Evolutionary conservation across 495 filamentous ascomycete genomes (phyloP), one percentile per base, ranked within the genome.

Genomic region (Hypoxylon lienhwacheense): DNA sequence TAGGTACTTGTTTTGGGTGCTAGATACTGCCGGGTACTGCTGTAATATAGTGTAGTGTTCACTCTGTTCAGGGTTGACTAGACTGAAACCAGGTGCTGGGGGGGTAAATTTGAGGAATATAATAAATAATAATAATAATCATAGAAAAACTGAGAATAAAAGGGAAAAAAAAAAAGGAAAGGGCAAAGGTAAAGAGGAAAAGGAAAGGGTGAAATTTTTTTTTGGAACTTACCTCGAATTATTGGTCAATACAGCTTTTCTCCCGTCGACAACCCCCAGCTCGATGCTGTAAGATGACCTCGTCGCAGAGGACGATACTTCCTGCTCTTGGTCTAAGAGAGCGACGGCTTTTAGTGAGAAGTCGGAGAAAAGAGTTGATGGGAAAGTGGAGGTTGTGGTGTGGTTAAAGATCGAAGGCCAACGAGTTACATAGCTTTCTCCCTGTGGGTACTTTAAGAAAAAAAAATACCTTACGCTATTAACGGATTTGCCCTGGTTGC

Each of bases 181-280:
- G 12, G 3, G 2, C 12, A 44, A 8, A 37, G 34, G 47, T 36
- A 25, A 20, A 16, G 34, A 31, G 34, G 21, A 19, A 45, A n/a
- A n/a, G n/a, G 28, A 47, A 20, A 41, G 25, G 14, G 59, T 17
- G 52, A 55, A 45, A 45, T 49, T 51, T 58, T 44, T 47, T 48
- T 45, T 45, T 29, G 44, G 65, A 62, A 65, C 65, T 67, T 46
- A 67, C 65, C 65, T 67, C 62, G 65, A 58, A 45, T 25, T 58
- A 53, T 52, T 66, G 39, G 33, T 20, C 36, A 26, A 42, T 33
- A 50, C 52, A 50, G 24, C 34, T 45, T 6, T 15, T 43, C 47
- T 61, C 58, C 47, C 42, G 55, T 55, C 44, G 28, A 24, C 56
- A 41, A 53, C 57, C 57, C 50, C 57, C 57, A 49, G 46, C 39